Evolutionary conservation across 164 flowering plant species (phyloP).

Genomic region (Houttuynia cordata): DNA sequence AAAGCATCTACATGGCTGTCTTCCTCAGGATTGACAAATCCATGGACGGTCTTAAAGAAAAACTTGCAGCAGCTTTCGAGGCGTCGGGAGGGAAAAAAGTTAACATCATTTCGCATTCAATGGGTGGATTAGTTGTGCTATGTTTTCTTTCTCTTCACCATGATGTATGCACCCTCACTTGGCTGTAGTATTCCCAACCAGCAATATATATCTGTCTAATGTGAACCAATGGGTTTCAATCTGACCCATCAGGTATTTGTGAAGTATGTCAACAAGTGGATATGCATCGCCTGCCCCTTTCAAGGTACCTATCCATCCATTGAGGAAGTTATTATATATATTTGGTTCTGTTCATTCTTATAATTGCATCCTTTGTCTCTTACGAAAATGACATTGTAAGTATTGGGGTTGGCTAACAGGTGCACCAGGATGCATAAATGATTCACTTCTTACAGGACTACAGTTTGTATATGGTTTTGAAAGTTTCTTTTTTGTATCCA

Average conservation of each 20-base stretch:
- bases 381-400: background rate
- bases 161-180: conserved; percentile 37
- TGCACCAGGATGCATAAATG: conserved; percentile 90
- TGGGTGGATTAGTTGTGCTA: conserved; percentile 79
- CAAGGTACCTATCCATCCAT: conserved; percentile 48
- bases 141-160: conserved; percentile 66
- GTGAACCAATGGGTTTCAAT: conserved; percentile 4
- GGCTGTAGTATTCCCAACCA: background rate
- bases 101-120: conserved; percentile 77
- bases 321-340: background rate
- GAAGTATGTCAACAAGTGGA: conserved; percentile 84
- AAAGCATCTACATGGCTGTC: background rate
- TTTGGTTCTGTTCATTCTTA: background rate
- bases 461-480: conserved; percentile 80
- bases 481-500: conserved; percentile 70
- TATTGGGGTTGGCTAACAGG: conserved; percentile 34
- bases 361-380: background rate
- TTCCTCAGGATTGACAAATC: conserved; percentile 1
- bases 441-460: conserved; percentile 75
- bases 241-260: conserved; percentile 45
- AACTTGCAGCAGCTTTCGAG: conserved; percentile 58
- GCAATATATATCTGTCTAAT: background rate
- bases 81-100: conserved; percentile 90
- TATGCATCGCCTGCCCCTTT: conserved; percentile 81
- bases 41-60: conserved; percentile 27